Base-by-base conservation (phyloP, 495 filamentous ascomycete genomes). In the Tuber magnatum region DNA sequence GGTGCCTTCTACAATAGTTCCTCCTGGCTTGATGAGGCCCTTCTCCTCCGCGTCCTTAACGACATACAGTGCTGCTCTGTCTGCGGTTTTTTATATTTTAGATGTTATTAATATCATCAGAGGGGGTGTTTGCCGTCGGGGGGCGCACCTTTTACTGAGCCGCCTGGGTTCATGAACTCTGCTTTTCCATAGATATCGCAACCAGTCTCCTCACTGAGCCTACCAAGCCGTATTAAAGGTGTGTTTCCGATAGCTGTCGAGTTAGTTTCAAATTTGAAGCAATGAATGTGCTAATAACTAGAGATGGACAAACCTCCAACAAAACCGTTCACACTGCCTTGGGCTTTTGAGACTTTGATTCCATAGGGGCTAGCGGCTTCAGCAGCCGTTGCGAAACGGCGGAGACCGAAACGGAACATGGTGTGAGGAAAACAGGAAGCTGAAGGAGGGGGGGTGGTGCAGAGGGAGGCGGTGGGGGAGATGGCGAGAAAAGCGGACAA, bases 101-200 rank as follows among this genome's bases (percentile, higher is more conserved):
- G 56, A 20, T 65, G 56, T 65, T 32, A 65, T 35, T 65, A 32
- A 65, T 65, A 65, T 32, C 75, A 42, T 73, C 70, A 74, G 70
- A 39, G 61, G 35, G 39, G 40, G 43, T 28, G 16, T n/a, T 56
- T 35, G 39, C 9, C 32, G 43, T 28, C 22, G 48, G 70, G 48
- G 39, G 42, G 18, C 40, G 22, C 16, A 73, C 79, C 79, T 86
- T 99, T 99, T 80, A 99, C 92, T 75, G 91, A 93, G 42, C 95
- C 95, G 77, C 95, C 95, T 18, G 95, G 95, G 86, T 99, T 98
- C 87, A 96, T 95, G 85, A 99, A 99, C 81, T 99, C 95, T 75
- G 95, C 95, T 84, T 99, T 99, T 77, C 96, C 95, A 46, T 97
- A 90, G 70, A 99, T 86, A 77, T 97, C 91, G 87, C 96, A 98